Base-by-base conservation (phyloP, 495 filamentous ascomycete genomes). In the Lindgomyces ingoldianus region DNA sequence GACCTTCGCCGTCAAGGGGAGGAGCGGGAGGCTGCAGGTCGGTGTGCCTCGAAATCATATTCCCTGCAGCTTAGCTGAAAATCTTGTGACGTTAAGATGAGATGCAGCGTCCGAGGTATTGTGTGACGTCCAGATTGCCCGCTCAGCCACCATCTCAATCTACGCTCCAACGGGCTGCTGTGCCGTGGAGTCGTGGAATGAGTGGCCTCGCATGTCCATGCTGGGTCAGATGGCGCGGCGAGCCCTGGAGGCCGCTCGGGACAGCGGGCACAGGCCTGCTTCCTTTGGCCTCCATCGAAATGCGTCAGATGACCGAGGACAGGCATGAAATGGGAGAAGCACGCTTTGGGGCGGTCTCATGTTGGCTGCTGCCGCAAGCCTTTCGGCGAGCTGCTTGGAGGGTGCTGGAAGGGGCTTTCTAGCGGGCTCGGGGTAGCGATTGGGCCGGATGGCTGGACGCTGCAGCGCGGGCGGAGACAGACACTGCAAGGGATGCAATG, bases 1-100 rank as follows among this genome's bases (percentile, higher is more conserved):
- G 49, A 39, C 30, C 36, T 21, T 65, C 9, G 57, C 53, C 56
- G 52, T 65, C 61, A 61, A 18, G 62, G 57, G 27, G 25, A 59
- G 21, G 29, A 14, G 58, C 68, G 68, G 68, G 68, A 67, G 68
- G 68, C 68, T 70, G 68, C 68, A 66, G 25, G 27, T 27, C 45
- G 26, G 57, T 57, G 62, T 44, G 39, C 33, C 57, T 47, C 58
- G 26, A 55, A 12, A 50, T 18, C 62, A 39, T 33, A 39, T 48
- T 62, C 57, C 57, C 62, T 66, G 67, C 57, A 58, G 47, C n/a
- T 39, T 69, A 60, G 62, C 62, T 61, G 61, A 39, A 46, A 21
- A 65, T 62, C 57, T 47, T 57, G 57, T 65, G 61, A 65, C 67
- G 56, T 54, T 16, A 51, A 14, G 57, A 61, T 55, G 60, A 59